Percentiles rank a stretch among this genome's conserved stretches.
Conservation (phyloP, 2,329 filamentous ascomycete species). For the Gaeumannomyces sp. region DNA sequence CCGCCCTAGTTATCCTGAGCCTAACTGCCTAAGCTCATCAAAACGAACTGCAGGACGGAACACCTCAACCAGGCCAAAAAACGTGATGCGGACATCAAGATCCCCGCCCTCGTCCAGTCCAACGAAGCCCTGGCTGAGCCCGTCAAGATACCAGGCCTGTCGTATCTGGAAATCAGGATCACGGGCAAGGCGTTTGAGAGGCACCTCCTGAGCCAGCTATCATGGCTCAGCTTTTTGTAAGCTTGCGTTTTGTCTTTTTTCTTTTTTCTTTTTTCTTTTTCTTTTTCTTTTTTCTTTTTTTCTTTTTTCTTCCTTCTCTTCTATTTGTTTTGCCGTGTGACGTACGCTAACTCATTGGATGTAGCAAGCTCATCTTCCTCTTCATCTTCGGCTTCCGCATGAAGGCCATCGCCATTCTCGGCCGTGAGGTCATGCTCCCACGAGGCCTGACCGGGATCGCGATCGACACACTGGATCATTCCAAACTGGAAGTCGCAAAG, state of each 20-base stretch:
- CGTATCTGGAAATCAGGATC: slow-evolving; percentile 63
- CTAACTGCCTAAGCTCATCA: not conserved
- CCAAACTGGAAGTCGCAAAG: slow-evolving; percentile 52
- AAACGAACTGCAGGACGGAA: slow-evolving; percentile 52
- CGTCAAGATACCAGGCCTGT: slow-evolving; percentile 55
- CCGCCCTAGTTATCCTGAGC: not conserved
- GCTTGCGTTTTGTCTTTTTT: slow-evolving; percentile 14
- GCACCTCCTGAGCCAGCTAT: slow-evolving; percentile 60
- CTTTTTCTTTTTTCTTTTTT: not conserved
- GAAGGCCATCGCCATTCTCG: slow-evolving; percentile 64
- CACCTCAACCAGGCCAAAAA: slow-evolving; percentile 63
- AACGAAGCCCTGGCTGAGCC: slow-evolving; percentile 48
- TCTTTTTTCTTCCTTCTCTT: too few relatives aligned
- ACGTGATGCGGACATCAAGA: slow-evolving; percentile 39
- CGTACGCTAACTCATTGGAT: not conserved
- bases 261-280: too few relatives aligned
- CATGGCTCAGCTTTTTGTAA: slow-evolving; percentile 60
- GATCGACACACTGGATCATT: slow-evolving; percentile 62
- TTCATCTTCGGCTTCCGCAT: slow-evolving; percentile 62
- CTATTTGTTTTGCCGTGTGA: not conserved
- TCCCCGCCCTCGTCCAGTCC: slow-evolving; percentile 37
- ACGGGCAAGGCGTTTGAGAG: slow-evolving; percentile 67
- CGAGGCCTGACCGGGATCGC: slow-evolving; percentile 67
- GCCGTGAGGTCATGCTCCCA: slow-evolving; percentile 62
- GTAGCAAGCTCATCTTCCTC: slow-evolving; percentile 53